A percentile compares a stretch with the other conserved stretches of the same genome.
Evolutionary conservation across 257 asterid species (phyloP).

Genomic region (Forsythia viridissima): DNA sequence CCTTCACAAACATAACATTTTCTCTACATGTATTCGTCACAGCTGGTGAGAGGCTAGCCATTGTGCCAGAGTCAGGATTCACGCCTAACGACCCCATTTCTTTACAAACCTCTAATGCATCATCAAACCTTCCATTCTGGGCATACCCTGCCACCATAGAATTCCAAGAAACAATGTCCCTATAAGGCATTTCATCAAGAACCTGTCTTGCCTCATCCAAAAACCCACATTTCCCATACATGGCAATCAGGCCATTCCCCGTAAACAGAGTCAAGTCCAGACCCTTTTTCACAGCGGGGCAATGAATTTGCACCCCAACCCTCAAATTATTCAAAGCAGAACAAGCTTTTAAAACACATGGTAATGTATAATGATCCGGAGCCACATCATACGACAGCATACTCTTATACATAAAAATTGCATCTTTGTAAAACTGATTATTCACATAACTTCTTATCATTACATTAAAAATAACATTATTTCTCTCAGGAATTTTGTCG

Average conservation of each 20-base stretch:
- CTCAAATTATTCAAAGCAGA: conserved; percentile 48
- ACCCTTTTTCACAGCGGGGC: conserved; percentile 57
- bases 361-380: conserved; percentile 82
- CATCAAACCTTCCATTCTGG: conserved; percentile 64
- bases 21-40: conserved; percentile 61
- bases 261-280: conserved; percentile 62
- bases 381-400: conserved; percentile 42
- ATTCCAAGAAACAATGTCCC: conserved; percentile 86
- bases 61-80: conserved; percentile 72
- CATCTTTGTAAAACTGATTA: conserved; percentile 52
- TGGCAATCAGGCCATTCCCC: conserved; percentile 75
- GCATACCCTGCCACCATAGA: conserved; percentile 78
- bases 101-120: conserved; percentile 67
- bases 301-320: conserved; percentile 68
- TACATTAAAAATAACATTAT: conserved; percentile 58
- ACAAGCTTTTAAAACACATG: conserved; percentile 81
- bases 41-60: conserved; percentile 93
- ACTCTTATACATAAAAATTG: conserved; percentile 53
- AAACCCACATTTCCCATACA: conserved; percentile 87
- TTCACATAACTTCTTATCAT: conserved; percentile 86
- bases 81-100: conserved; percentile 61
- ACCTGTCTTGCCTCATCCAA: conserved; percentile 61
- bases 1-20: conserved; percentile 60
- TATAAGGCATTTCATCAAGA: conserved; percentile 56
- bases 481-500: conserved; percentile 63